A percentile compares a stretch with the other conserved stretches of the same genome.
Conservation (phyloP, 805 yeast genomes). For the Sugiyamaella americana region DNA sequence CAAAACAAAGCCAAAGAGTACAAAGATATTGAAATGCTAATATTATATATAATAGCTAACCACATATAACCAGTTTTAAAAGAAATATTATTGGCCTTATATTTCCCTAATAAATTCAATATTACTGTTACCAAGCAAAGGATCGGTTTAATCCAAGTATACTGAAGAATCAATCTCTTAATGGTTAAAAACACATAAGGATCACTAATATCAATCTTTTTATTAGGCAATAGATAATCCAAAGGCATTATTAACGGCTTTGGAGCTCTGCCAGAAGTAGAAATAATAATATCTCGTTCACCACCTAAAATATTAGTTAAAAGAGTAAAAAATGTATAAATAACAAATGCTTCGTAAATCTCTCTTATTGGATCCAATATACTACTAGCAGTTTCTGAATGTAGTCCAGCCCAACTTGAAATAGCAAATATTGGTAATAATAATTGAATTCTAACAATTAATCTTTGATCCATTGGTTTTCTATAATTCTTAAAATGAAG, state of each 20-base stretch:
- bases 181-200: conserved; percentile 70
- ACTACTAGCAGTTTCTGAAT: conserved; percentile 40
- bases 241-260: conserved; percentile 56
- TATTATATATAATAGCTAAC: conserved; percentile 65
- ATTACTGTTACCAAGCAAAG: conserved; percentile 53
- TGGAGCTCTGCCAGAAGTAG: conserved; percentile 66
- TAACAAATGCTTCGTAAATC: conserved; percentile 91
- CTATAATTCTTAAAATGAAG: conserved; percentile 67
- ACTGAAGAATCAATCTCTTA: conserved; percentile 84
- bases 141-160: conserved; percentile 89
- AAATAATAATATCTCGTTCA: conserved; percentile 73
- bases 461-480: conserved; percentile 81
- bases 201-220: conserved; percentile 74
- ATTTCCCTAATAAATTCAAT: conserved; percentile 43
- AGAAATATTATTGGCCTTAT: conserved; percentile 47
- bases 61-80: conserved; percentile 50
- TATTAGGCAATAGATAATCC: conserved; percentile 37
- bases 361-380: conserved; percentile 74
- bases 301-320: conserved; percentile 86
- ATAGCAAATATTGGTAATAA: conserved; percentile 78
- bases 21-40: conserved; percentile 73
- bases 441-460: conserved; percentile 72
- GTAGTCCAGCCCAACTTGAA: conserved; percentile 56
- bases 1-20: conserved; percentile 87
- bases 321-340: conserved; percentile 84